These are phyloP conservation scores for Acacia pycnantha DNA, from an alignment of 331 rosid genomes.

Conservation along the genomic window DNA sequence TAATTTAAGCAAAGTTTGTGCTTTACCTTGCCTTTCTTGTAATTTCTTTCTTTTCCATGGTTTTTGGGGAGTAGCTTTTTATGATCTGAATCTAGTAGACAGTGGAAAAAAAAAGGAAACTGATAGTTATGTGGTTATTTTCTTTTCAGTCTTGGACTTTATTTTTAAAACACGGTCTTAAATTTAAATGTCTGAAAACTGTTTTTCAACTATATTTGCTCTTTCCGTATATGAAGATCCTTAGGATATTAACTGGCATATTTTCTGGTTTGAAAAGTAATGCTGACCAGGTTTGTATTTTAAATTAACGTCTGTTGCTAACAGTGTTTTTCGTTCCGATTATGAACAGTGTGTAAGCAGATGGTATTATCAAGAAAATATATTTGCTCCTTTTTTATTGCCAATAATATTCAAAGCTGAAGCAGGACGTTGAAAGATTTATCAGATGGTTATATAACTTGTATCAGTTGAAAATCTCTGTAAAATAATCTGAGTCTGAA, in stretches of 20 bases:
- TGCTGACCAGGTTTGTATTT: too few species aligned
- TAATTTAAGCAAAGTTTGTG: conserved; percentile 78
- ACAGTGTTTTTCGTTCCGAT: too few species aligned
- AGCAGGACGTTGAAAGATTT: conserved; percentile 10
- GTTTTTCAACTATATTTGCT: conserved; percentile 2
- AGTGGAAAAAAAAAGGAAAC: background rate
- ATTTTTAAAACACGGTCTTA: background rate
- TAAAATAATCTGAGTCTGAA: background rate
- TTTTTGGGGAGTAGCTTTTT: background rate
- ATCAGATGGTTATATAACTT: conserved; percentile 4
- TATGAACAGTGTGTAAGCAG: too few species aligned
- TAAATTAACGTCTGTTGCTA: too few species aligned
- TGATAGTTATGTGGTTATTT: background rate
- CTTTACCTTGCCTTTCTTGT: conserved; percentile 43
- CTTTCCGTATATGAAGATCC: background rate
- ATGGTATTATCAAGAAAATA: background rate
- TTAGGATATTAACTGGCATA: too few species aligned
- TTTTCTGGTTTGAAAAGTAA: too few species aligned
- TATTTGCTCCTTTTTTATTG: conserved; percentile 16
- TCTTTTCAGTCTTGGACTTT: background rate
- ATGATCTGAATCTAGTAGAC: conserved; percentile 15
- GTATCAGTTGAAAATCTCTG: conserved; percentile 10
- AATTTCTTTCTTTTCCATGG: conserved; percentile 24
- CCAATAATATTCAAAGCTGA: background rate
- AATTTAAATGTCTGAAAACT: background rate